These are phyloP conservation scores for Dalbergia cochinchinensis DNA, from an alignment of 306 rosid genomes.

Conservation along the genomic window DNA sequence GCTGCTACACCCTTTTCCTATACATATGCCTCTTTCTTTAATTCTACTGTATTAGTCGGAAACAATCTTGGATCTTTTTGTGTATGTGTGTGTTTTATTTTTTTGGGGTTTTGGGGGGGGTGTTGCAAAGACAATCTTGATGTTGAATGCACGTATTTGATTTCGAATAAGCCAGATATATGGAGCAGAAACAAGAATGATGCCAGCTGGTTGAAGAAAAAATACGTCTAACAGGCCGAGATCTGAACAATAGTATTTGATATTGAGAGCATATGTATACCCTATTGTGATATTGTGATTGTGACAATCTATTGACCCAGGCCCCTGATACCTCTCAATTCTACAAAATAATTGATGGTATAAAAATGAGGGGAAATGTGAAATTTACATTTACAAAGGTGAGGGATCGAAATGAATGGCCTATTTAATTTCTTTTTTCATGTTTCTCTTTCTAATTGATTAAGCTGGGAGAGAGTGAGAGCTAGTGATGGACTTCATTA, in stretches of 20 bases:
- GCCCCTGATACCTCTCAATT: slow-evolving; percentile 47
- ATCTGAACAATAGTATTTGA: neutral
- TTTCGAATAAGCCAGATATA: neutral
- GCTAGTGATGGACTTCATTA: slow-evolving; percentile 66
- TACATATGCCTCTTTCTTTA: neutral
- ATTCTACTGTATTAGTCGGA: neutral
- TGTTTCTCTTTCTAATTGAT: slow-evolving; percentile 28
- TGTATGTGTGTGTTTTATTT: too few relatives aligned
- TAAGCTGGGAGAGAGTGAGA: neutral
- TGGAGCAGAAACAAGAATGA: neutral
- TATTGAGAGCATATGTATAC: slow-evolving; percentile 5
- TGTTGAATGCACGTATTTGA: neutral
- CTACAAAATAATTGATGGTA: slow-evolving; percentile 39
- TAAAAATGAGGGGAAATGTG: neutral
- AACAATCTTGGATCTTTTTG: neutral
- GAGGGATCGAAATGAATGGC: slow-evolving; percentile 40
- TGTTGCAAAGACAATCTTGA: neutral
- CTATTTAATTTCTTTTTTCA: slow-evolving; percentile 1
- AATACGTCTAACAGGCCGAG: neutral
- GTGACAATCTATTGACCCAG: slow-evolving; percentile 43
- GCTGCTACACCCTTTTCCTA: too few relatives aligned
- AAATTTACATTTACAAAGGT: slow-evolving; percentile 50
- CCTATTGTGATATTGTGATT: slow-evolving; percentile 23
- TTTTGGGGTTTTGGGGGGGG: too few relatives aligned
- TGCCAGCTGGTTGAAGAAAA: neutral